phyloP scores from a whole-genome alignment of 2,329 filamentous ascomycete species.

The Aspergillus costaricaensis region DNA sequence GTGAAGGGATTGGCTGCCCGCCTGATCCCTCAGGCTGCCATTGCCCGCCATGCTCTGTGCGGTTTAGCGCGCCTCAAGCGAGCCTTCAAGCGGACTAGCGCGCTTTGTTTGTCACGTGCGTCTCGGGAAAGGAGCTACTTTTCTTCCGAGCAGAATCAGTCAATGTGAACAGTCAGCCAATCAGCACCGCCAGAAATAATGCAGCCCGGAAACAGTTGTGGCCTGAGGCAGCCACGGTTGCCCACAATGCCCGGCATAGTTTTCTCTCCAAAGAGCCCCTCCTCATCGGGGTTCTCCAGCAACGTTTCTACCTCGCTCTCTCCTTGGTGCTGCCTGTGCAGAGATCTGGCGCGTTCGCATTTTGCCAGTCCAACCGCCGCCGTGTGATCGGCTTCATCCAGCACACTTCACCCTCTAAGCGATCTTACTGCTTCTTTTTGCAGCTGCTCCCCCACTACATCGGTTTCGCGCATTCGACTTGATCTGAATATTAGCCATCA shows the following conservation, averaged over 20 bases:
- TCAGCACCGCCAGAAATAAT: constrained; percentile 24
- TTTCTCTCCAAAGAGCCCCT: constrained; percentile 28
- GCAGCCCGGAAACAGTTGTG: neutral
- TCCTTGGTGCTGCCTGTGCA: constrained; percentile 20
- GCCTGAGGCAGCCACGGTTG: constrained; percentile 23
- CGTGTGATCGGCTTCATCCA: constrained; percentile 12
- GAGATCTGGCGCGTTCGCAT: constrained; percentile 19
- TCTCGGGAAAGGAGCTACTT: constrained; percentile 9
- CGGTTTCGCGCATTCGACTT: constrained; percentile 8
- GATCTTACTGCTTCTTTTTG: constrained; percentile 12
- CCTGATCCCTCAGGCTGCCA: constrained; percentile 34
- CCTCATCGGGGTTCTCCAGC: constrained; percentile 21
- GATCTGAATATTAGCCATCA: constrained; percentile 49
- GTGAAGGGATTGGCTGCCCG: constrained; percentile 27
- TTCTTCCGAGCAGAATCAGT: constrained; percentile 15
- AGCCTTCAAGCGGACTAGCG: constrained; percentile 24
- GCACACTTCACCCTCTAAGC: constrained; percentile 2
- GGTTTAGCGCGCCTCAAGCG: constrained; percentile 24
- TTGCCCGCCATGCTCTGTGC: constrained; percentile 11
- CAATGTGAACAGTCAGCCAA: constrained; percentile 14
- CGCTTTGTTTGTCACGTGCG: constrained; percentile 19
- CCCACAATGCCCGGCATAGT: constrained; percentile 30
- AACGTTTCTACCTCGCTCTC: constrained; percentile 16
- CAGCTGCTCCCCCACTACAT: constrained; percentile 11
- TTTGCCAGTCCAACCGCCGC: constrained; percentile 20